Evolutionary conservation across 257 asterid species (phyloP).

Genomic region (Oldenlandia corymbosa): DNA sequence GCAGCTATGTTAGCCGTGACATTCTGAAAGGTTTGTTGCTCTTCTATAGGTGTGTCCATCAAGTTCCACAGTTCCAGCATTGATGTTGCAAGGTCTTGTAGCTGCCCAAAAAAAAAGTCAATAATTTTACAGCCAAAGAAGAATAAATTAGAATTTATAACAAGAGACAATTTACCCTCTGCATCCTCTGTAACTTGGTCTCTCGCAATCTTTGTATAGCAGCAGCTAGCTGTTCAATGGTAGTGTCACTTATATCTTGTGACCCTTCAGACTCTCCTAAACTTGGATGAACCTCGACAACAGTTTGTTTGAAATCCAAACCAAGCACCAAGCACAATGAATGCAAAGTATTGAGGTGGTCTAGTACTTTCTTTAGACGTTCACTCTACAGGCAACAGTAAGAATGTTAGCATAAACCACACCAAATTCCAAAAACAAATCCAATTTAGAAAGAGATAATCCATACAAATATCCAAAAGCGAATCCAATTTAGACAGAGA

Average conservation of each 20-base stretch:
- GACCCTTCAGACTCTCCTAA: slow-evolving; percentile 69
- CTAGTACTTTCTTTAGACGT: slow-evolving; percentile 72
- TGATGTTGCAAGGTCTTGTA: slow-evolving; percentile 85
- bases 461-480: background rate
- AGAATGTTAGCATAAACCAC: background rate
- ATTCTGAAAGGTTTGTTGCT: slow-evolving; percentile 75
- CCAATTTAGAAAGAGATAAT: slow-evolving; percentile 1
- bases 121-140: slow-evolving; percentile 11
- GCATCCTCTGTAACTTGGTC: slow-evolving; percentile 75
- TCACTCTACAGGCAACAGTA: slow-evolving; percentile 60
- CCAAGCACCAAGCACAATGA: slow-evolving; percentile 90
- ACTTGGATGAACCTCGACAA: slow-evolving; percentile 72
- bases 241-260: slow-evolving; percentile 58
- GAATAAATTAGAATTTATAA: background rate
- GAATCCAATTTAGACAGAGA: background rate
- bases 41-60: slow-evolving; percentile 96
- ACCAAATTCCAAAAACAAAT: background rate
- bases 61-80: slow-evolving; percentile 95
- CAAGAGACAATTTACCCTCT: slow-evolving; percentile 49
- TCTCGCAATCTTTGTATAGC: slow-evolving; percentile 59
- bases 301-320: slow-evolving; percentile 68
- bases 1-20: slow-evolving; percentile 88
- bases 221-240: slow-evolving; percentile 58
- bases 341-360: slow-evolving; percentile 57
- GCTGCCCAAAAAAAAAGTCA: slow-evolving; percentile 35